Evolutionary conservation across 805 yeast species (phyloP).

Genomic region (Wickerhamomyces xylosicus): DNA sequence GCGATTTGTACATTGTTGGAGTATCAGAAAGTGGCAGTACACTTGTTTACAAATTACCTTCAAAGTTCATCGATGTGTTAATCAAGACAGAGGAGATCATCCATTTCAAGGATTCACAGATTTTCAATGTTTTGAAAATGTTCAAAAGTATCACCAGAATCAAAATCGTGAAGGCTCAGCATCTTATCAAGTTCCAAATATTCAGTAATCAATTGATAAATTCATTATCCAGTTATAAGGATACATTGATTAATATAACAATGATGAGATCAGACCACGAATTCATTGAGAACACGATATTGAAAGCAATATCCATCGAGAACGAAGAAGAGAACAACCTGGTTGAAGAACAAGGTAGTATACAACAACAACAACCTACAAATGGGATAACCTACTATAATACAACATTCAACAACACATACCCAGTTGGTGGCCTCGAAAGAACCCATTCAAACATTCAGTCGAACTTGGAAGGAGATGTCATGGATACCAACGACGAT

Average conservation of each 20-base stretch:
- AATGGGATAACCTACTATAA: slow-evolving; percentile 2
- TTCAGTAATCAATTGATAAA: neutral
- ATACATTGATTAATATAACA: neutral
- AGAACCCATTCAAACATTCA: neutral
- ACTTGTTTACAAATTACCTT: slow-evolving; percentile 46
- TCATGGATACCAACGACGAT: slow-evolving; percentile 14
- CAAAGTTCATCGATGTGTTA: slow-evolving; percentile 19
- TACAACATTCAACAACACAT: neutral
- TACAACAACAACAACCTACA: too few relatives aligned
- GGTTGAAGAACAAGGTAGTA: neutral
- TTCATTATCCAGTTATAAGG: neutral
- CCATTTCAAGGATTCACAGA: slow-evolving; percentile 37
- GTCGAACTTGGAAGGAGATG: slow-evolving; percentile 21
- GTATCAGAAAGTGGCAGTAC: slow-evolving; percentile 51
- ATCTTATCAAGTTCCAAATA: neutral
- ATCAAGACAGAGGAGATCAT: slow-evolving; percentile 26
- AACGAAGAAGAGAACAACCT: slow-evolving; percentile 5
- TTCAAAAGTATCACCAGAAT: slow-evolving; percentile 16
- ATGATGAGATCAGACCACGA: neutral
- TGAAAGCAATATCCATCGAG: slow-evolving; percentile 1
- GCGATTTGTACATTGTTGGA: slow-evolving; percentile 31
- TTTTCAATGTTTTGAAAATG: slow-evolving; percentile 32
- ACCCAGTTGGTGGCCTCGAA: neutral
- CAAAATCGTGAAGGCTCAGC: slow-evolving; percentile 4
- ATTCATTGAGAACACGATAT: neutral